Evolutionary conservation across 352 stramenopile species (phyloP), one percentile per base, ranked within the genome.

Genomic region (Phytophthora cajani): DNA sequence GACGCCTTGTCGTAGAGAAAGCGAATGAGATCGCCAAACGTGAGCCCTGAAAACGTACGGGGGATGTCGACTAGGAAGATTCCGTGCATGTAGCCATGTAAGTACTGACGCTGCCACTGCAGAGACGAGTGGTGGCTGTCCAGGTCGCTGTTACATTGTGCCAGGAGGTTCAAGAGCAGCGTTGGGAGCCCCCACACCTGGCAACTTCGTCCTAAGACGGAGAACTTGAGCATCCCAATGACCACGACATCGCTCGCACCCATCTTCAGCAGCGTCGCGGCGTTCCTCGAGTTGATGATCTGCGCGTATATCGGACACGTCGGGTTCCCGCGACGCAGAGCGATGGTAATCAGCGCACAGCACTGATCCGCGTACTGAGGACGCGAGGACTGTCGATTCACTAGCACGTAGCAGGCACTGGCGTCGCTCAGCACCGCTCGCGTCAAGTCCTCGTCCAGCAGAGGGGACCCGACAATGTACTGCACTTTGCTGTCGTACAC

Each of bases 381-480:
- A 2, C 79, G 81, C 9, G 38, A 64, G 1, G 83, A 72, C 30
- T 82, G 80, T 8, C 85, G 76, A 42, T 90, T 93, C 38, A 93
- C 83, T 16, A 93, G 65, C 3, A 94, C 85, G 57, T 84, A 94
- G 59, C 87, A 93, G 3, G 85, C 84, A 19, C 77, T 85, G 2
- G 80, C 82, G 47, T 74, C 69, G 19, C 79, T 69, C 21, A 94
- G 53, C 10, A 88, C 74, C 5, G 84, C 88, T 27, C 88, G 84
- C 0, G 77, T 71, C 16, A 97, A 71, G 47, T 97, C 88, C 57
- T 92, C 80, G 42, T 95, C 87, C 7, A 91, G 77, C 79, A 96
- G 81, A 0, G 88, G 87, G 0, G 81, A 95, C 0, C 89, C 89
- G 23, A 94, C 85, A 25, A 97, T 87, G 58, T 97, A 97, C 58